These are phyloP conservation scores for Durio zibethinus DNA, from an alignment of 345 rosid genomes.

Conservation along the genomic window DNA sequence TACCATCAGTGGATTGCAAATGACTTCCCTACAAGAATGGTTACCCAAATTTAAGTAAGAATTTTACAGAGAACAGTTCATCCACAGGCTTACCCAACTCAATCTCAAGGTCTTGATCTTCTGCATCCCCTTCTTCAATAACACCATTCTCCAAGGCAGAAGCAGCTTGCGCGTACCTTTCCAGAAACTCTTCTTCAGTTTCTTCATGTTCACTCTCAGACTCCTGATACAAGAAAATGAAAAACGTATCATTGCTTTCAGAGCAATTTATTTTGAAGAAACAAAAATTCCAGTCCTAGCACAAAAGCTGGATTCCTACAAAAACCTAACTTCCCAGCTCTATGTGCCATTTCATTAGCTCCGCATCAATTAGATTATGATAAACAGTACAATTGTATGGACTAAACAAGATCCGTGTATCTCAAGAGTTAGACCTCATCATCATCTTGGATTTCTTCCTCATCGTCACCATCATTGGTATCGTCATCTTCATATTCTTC, in stretches of 20 bases:
- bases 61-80: not conserved
- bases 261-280: not conserved
- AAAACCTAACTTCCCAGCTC: not conserved
- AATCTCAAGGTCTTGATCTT: slow-evolving; percentile 59
- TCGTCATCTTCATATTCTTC: slow-evolving; percentile 48
- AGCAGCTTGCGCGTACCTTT: slow-evolving; percentile 82
- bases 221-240: slow-evolving; percentile 42
- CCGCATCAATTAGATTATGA: not conserved
- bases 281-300: not conserved
- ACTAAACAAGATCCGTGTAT: not conserved
- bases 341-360: not conserved
- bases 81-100: slow-evolving; percentile 51
- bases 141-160: slow-evolving; percentile 45
- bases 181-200: slow-evolving; percentile 80
- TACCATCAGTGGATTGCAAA: not conserved
- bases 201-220: slow-evolving; percentile 75
- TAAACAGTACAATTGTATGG: not conserved
- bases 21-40: not conserved
- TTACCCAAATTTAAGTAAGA: not conserved
- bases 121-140: slow-evolving; percentile 70
- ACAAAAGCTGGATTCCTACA: slow-evolving; percentile 1
- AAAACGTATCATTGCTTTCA: not conserved
- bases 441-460: slow-evolving; percentile 34
- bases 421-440: slow-evolving; percentile 45
- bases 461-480: slow-evolving; percentile 35